Evolutionary conservation across 2,329 filamentous ascomycete genomes (phyloP).

Genomic region (Stagonosporopsis tanaceti): DNA sequence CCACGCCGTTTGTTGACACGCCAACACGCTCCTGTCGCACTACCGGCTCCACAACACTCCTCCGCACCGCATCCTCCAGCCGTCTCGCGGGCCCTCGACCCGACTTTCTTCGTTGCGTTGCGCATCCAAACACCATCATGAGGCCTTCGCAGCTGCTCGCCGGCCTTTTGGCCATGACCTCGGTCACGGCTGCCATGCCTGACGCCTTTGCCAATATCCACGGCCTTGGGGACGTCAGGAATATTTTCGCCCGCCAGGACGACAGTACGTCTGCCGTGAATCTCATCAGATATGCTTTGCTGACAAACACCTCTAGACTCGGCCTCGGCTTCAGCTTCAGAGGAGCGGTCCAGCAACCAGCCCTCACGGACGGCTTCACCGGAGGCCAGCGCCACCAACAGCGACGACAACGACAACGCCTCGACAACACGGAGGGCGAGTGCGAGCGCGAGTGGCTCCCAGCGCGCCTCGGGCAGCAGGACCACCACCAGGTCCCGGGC

Average conservation of each 20-base stretch:
- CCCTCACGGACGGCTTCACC: conserved; percentile 18
- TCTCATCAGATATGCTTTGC: neutral
- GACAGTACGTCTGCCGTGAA: conserved; percentile 28
- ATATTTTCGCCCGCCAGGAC: conserved; percentile 44
- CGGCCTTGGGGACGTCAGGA: conserved; percentile 37
- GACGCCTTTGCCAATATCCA: conserved; percentile 44
- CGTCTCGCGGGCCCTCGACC: conserved; percentile 16
- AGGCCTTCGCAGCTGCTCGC: conserved; percentile 50
- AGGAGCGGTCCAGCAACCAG: conserved; percentile 22
- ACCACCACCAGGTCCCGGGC: conserved; percentile 31
- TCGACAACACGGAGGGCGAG: conserved; percentile 24
- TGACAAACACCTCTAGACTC: conserved; percentile 16
- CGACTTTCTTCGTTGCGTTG: conserved; percentile 8
- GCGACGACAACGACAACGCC: conserved; percentile 26
- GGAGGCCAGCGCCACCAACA: conserved; percentile 18
- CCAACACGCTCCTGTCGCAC: conserved; percentile 35
- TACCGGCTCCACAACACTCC: conserved; percentile 26
- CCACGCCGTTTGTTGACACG: conserved; percentile 38
- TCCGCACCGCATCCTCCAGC: conserved; percentile 27
- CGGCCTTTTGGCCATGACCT: conserved; percentile 48
- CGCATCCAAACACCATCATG: conserved; percentile 33
- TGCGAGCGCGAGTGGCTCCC: conserved; percentile 26
- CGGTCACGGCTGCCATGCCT: conserved; percentile 44
- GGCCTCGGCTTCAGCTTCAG: conserved; percentile 23
- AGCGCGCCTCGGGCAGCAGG: conserved; percentile 28